Conservation (phyloP, 2,329 filamentous ascomycete species). For the Colletotrichum costaricense region DNA sequence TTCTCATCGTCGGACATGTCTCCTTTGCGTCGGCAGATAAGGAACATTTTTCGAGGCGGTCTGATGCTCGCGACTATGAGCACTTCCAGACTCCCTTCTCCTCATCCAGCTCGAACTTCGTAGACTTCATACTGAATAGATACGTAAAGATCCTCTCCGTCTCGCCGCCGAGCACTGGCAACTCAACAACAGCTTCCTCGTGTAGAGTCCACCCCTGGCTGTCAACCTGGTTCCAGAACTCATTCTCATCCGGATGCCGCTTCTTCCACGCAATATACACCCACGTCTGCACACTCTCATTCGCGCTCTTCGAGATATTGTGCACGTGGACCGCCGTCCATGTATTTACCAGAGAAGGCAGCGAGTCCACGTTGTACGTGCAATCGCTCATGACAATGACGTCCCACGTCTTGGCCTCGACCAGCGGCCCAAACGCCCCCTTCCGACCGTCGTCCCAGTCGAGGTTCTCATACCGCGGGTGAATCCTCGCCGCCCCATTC, state of each 20-base stretch:
- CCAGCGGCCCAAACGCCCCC: conserved; percentile 56
- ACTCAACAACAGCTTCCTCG: conserved; percentile 53
- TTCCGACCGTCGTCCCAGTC: conserved; percentile 66
- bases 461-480: conserved; percentile 63
- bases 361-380: conserved; percentile 69
- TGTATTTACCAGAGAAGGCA: conserved; percentile 65
- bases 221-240: conserved; percentile 59
- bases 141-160: conserved; percentile 63
- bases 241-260: conserved; percentile 63
- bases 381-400: conserved; percentile 68
- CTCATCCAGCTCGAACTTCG: neutral
- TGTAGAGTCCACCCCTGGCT: conserved; percentile 56
- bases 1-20: neutral
- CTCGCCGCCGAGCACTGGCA: conserved; percentile 59
- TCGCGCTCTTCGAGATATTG: conserved; percentile 42
- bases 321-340: conserved; percentile 59
- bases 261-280: conserved; percentile 68
- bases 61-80: neutral
- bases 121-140: conserved; percentile 50
- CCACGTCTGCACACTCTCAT: conserved; percentile 45
- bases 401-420: conserved; percentile 58
- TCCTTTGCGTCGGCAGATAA: too few species aligned
- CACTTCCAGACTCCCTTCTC: conserved; percentile 4
- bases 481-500: neutral
- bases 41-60: too few species aligned